Conservation (phyloP, 768 basidiomycete genomes). For the Suillus alpinus region DNA sequence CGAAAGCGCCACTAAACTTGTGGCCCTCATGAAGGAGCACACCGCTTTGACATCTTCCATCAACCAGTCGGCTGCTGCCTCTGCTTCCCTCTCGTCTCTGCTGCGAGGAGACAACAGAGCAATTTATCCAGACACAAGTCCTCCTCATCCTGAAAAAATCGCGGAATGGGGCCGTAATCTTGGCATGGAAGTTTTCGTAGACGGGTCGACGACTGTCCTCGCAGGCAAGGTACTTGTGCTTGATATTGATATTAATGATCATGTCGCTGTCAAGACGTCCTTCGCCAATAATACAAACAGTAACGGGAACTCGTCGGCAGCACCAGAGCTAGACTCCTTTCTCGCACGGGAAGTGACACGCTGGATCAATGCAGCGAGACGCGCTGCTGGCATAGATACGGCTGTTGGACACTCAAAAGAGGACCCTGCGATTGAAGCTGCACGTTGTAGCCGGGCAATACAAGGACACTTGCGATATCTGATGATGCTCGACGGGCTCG, state of each 20-base stretch:
- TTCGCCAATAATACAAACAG: constrained; percentile 56
- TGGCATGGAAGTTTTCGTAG: constrained; percentile 76
- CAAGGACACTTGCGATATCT: constrained; percentile 62
- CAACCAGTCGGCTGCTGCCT: constrained; percentile 20
- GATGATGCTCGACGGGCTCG: constrained; percentile 69
- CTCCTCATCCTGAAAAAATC: constrained; percentile 37
- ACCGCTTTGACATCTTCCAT: constrained; percentile 38
- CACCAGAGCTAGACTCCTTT: constrained; percentile 55
- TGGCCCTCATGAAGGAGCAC: constrained; percentile 67
- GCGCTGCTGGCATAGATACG: constrained; percentile 17
- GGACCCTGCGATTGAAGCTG: constrained; percentile 49
- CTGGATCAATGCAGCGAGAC: constrained; percentile 50
- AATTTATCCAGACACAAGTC: constrained; percentile 29
- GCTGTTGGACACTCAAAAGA: constrained; percentile 38
- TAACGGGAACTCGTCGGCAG: constrained; percentile 43
- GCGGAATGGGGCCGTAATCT: constrained; percentile 59
- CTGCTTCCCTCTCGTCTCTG: constrained; percentile 16
- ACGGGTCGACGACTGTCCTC: constrained; percentile 59
- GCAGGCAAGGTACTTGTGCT: constrained; percentile 81
- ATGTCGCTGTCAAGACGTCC: constrained; percentile 63
- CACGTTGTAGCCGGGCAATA: constrained; percentile 45
- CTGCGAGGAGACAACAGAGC: constrained; percentile 11
- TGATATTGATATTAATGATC: constrained; percentile 60
- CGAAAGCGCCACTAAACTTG: constrained; percentile 61
- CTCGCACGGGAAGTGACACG: constrained; percentile 52